Base-by-base conservation (phyloP, 805 yeast species). In the Pichia paraexigua region DNA sequence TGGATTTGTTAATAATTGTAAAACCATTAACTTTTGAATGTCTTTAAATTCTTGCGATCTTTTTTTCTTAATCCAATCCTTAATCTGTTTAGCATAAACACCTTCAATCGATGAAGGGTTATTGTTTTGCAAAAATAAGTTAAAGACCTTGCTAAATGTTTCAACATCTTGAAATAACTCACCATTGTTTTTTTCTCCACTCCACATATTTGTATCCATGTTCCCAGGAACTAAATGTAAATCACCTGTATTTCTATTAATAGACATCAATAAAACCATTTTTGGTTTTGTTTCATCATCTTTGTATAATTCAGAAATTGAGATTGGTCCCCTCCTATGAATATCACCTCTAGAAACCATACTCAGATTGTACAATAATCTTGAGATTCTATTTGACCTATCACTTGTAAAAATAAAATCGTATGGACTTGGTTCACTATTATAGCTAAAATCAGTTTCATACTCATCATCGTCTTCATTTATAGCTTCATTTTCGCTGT, bases 211-310 rank as follows among this genome's bases (percentile, higher is more conserved):
- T 28, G 53, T 53, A 53, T 66, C 71, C 48, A 67, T 49, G 45
- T 68, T 68, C 9, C 69, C 70, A 15, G 71, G 66, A 32, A 60
- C 53, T 52, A 65, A 48, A 51, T 55, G 61, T 18, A 68, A 52
- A 37, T 68, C 71, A 4, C 72, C 72, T 2, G 70, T 65, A 13
- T 58, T 45, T 46, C 72, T 58, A 52, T 68, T 62, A 46, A 68
- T 60, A 3, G 64, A 59, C 5, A 59, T 58, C 47, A 64, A 57
- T 15, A 68, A 22, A 35, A 57, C 57, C 48, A 68, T 51, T 39
- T 56, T 63, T 46, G 64, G 43, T 15, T 46, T 49, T 21, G 56
- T 15, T 18, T 42, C 40, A 8, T 25, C 42, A 47, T 65, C 66
- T 40, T 60, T 63, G 55, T 66, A 66, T 12, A 66, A 54, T 35